A percentile compares a stretch with the other conserved stretches of the same genome.
These are phyloP conservation scores for Lepidium campestre DNA, from an alignment of 441 rosid species.

Conservation along the genomic window DNA sequence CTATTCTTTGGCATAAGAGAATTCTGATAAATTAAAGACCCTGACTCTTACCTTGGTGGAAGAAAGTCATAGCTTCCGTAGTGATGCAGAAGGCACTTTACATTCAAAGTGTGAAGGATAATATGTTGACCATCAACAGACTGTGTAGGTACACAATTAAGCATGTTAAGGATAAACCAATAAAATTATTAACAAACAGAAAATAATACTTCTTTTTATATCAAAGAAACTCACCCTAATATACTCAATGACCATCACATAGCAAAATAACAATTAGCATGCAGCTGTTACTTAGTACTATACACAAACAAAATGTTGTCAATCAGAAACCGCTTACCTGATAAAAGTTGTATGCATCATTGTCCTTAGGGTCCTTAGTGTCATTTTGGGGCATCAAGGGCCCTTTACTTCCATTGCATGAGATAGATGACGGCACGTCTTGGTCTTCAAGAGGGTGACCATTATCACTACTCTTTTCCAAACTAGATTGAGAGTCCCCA, in stretches of 20 bases:
- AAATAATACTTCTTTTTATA: not conserved
- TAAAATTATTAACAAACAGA: not conserved
- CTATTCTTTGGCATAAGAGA: not conserved
- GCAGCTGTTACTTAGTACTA: not conserved
- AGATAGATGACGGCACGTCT: slow-evolving; percentile 34
- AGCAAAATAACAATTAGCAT: not conserved
- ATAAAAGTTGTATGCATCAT: slow-evolving; percentile 66
- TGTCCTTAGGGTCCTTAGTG: slow-evolving; percentile 42
- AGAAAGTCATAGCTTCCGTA: slow-evolving; percentile 76
- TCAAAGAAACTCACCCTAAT: not conserved
- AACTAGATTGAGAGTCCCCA: slow-evolving; percentile 26
- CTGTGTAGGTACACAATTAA: slow-evolving; percentile 39
- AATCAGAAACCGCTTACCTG: slow-evolving; percentile 54
- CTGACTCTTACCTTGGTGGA: slow-evolving; percentile 65
- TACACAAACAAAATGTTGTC: not conserved
- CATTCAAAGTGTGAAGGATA: slow-evolving; percentile 77
- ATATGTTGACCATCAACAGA: slow-evolving; percentile 90
- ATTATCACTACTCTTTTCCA: slow-evolving; percentile 34
- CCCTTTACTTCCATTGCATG: slow-evolving; percentile 38
- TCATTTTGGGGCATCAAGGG: slow-evolving; percentile 30
- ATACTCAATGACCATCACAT: not conserved
- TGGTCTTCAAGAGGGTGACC: slow-evolving; percentile 35
- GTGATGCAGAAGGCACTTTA: slow-evolving; percentile 89
- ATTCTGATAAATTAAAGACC: not conserved
- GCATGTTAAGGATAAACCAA: not conserved